Percentiles rank a stretch among this genome's conserved stretches.
Evolutionary conservation across 2,329 filamentous ascomycete genomes (phyloP).

Genomic region (Coniochaeta sp.): DNA sequence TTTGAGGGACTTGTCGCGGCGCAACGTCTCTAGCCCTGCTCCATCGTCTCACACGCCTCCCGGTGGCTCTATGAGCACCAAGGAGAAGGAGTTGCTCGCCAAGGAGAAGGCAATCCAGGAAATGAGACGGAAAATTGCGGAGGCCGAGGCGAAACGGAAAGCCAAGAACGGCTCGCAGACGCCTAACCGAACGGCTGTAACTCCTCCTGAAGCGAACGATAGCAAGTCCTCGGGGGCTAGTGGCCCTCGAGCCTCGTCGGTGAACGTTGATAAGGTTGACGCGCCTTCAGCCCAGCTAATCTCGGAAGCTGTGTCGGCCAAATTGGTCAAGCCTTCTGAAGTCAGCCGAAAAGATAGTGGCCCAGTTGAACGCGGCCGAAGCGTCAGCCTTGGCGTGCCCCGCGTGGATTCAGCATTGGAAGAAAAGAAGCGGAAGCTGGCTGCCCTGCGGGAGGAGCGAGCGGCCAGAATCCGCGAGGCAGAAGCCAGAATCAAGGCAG

Average conservation of each 20-base stretch:
- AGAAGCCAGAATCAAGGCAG: conserved; percentile 15
- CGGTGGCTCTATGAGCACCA: conserved; percentile 23
- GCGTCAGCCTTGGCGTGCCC: conserved; percentile 30
- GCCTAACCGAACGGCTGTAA: conserved; percentile 13
- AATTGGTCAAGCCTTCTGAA: conserved; percentile 17
- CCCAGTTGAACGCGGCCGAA: conserved; percentile 19
- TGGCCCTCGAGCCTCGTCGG: background rate
- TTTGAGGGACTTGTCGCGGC: conserved; percentile 29
- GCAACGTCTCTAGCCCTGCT: conserved; percentile 31
- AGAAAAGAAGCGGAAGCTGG: conserved; percentile 39
- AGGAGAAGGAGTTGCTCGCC: conserved; percentile 32
- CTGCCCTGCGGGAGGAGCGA: conserved; percentile 25
- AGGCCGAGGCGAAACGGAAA: conserved; percentile 49
- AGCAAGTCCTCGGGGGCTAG: conserved; percentile 2
- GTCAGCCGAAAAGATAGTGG: conserved; percentile 1
- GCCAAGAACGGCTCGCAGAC: conserved; percentile 26
- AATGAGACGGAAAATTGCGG: conserved; percentile 51
- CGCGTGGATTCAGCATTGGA: conserved; percentile 28
- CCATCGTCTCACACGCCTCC: conserved; percentile 29
- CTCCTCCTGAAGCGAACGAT: conserved; percentile 20
- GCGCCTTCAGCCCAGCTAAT: conserved; percentile 15
- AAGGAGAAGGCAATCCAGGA: conserved; percentile 54
- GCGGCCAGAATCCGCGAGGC: conserved; percentile 21
- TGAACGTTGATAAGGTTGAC: conserved; percentile 11
- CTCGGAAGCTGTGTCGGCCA: conserved; percentile 15